Evolutionary conservation across 192 early-diverging fungal species (phyloP), one percentile per base, ranked within the genome.

Genomic region (Dissophora ornata): DNA sequence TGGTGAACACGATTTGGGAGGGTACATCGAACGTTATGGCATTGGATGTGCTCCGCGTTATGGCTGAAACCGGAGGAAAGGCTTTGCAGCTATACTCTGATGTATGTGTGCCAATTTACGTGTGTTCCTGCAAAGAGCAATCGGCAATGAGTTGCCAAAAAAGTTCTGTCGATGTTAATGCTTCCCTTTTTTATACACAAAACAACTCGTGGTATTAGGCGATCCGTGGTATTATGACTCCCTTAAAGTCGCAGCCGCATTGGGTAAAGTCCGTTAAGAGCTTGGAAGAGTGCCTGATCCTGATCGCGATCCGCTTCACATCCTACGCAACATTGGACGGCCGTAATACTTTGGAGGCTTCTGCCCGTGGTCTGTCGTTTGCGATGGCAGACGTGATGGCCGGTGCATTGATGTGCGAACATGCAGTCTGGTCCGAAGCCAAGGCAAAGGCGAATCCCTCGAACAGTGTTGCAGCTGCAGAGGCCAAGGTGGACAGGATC

Each of bases 1-100:
- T 81, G 55, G 90, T 93, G n/a, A 87, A 89, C 62, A 75, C 82
- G 4, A 92, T 93, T 49, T 93, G 91, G 91, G 91, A 93, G 40
- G 91, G 91, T 7, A 92, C 91, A 0, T 86, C 90, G 0, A 91
- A 91, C 51, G 84, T 93, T 2, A 65, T 90, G 21, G 81, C 88
- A 1, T 68, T 88, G 52, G 91, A 93, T 79, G 79, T 89, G 18
- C 53, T 84, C 50, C 79, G 88, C 19, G 86, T 89, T 8, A 69
- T 88, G 29, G 58, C 57, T 16, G 80, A 85, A 42, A 84, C 87
- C 9, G 79, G 75, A 46, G 85, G 86, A 25, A 33, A 57, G 7
- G 85, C 80, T 28, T 42, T 80, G 18, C 48, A 69, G 33, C 33
- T 64, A 15, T 86, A 86, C 57, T 69, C 60, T 44, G 56, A 71